These are phyloP conservation scores for Ramularia endophylla DNA, from an alignment of 2,329 filamentous ascomycete genomes.

Conservation along the genomic window DNA sequence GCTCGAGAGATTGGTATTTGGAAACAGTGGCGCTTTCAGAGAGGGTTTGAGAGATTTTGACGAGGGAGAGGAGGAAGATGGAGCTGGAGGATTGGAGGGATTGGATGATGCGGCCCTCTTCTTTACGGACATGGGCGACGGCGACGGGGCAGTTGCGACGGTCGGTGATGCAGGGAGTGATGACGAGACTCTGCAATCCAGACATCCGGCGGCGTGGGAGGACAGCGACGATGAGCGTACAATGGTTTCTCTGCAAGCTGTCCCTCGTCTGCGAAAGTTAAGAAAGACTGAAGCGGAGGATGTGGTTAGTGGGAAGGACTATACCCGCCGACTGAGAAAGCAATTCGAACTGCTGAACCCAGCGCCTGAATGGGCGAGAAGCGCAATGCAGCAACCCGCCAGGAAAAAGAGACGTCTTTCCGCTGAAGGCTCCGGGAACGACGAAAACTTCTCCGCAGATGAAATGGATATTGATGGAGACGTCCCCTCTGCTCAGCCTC, in stretches of 20 bases:
- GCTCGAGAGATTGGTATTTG: conserved; percentile 75
- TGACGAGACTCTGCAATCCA: conserved; percentile 32
- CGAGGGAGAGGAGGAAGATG: conserved; percentile 40
- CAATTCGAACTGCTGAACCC: conserved; percentile 61
- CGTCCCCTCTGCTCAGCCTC: conserved; percentile 61
- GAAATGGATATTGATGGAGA: conserved; percentile 49
- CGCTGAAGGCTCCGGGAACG: background rate
- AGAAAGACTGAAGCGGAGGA: conserved; percentile 77
- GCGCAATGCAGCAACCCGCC: conserved; percentile 35
- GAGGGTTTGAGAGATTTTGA: conserved; percentile 60
- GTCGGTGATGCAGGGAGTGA: conserved; percentile 37
- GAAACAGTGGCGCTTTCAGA: conserved; percentile 76
- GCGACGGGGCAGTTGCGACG: conserved; percentile 34
- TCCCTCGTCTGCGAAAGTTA: conserved; percentile 73
- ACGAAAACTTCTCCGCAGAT: conserved; percentile 39
- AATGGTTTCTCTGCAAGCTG: conserved; percentile 71
- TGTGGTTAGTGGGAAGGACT: conserved; percentile 78
- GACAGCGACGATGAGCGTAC: conserved; percentile 94
- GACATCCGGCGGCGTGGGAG: conserved; percentile 66
- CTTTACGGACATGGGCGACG: conserved; percentile 66
- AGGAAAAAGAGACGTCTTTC: conserved; percentile 45
- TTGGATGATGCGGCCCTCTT: conserved; percentile 79
- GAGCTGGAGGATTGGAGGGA: conserved; percentile 47
- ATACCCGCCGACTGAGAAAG: conserved; percentile 69
- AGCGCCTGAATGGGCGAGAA: conserved; percentile 54